These are phyloP conservation scores for Lasiosphaeriaceae sp. DNA, from an alignment of 495 filamentous ascomycete genomes.

Conservation along the genomic window DNA sequence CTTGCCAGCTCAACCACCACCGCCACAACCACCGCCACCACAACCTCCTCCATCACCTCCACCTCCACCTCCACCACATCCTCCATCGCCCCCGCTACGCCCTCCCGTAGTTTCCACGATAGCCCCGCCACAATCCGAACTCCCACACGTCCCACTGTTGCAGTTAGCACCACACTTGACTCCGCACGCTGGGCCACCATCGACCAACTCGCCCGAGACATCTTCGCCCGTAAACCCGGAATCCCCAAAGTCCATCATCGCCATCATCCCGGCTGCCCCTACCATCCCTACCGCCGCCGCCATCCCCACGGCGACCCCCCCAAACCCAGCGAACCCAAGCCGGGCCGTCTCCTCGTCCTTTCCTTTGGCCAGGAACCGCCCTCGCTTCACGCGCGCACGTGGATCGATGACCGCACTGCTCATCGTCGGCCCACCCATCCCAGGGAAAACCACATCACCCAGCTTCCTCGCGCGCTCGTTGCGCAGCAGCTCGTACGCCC, in stretches of 20 bases:
- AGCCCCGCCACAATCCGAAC: background rate
- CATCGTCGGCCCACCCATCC: background rate
- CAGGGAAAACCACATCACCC: background rate
- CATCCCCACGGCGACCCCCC: background rate
- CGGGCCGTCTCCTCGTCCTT: background rate
- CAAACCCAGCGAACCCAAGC: background rate
- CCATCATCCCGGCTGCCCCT: background rate
- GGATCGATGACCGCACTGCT: no score
- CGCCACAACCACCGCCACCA: background rate
- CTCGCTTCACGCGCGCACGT: no score
- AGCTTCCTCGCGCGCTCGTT: background rate
- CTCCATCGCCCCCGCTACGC: background rate
- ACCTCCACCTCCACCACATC: background rate
- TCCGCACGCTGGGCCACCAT: background rate
- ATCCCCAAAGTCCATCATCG: background rate
- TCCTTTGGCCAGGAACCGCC: background rate
- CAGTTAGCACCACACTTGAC: background rate
- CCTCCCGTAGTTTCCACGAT: background rate
- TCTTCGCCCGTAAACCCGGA: background rate
- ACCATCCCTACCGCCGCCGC: background rate
- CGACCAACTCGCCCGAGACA: background rate
- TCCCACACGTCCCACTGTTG: background rate
- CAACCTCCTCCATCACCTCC: background rate
- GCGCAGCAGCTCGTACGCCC: background rate
- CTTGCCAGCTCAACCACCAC: background rate